Evolutionary conservation across 2,329 filamentous ascomycete genomes (phyloP).

Genomic region (Cercospora beticola): DNA sequence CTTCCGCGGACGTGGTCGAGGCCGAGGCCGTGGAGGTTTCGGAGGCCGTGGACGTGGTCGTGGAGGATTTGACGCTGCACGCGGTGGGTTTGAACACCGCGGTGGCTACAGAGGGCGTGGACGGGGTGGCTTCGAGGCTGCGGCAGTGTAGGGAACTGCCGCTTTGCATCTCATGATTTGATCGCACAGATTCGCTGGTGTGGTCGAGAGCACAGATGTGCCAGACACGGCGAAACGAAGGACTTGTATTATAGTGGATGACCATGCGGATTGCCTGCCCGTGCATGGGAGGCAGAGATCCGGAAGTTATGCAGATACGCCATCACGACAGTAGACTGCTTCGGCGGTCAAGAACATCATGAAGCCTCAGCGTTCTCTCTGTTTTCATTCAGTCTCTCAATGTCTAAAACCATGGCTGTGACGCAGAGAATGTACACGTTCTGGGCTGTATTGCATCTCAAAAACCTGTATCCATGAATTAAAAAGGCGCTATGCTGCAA

Average conservation of each 20-base stretch:
- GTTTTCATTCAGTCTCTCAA: background rate
- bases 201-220: background rate
- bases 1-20: conserved; percentile 73
- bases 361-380: background rate
- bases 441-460: background rate
- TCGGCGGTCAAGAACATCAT: background rate
- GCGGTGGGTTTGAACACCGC: conserved; percentile 20
- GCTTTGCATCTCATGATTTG: conserved; percentile 1
- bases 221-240: background rate
- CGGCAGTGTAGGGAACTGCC: conserved; percentile 16
- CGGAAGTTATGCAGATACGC: background rate
- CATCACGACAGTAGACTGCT: background rate
- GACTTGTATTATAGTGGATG: conserved; percentile 17
- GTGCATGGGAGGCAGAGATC: background rate
- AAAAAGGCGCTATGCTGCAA: background rate
- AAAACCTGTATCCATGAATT: background rate
- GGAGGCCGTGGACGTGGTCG: conserved; percentile 49
- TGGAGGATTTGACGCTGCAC: conserved; percentile 21
- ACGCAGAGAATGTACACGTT: background rate
- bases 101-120: conserved; percentile 23
- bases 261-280: background rate
- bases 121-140: conserved; percentile 23
- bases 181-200: background rate
- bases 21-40: conserved; percentile 65
- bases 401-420: background rate